A percentile compares a stretch with the other conserved stretches of the same genome.
phyloP scores from a whole-genome alignment of 306 rosid species.

The Benincasa hispida region DNA sequence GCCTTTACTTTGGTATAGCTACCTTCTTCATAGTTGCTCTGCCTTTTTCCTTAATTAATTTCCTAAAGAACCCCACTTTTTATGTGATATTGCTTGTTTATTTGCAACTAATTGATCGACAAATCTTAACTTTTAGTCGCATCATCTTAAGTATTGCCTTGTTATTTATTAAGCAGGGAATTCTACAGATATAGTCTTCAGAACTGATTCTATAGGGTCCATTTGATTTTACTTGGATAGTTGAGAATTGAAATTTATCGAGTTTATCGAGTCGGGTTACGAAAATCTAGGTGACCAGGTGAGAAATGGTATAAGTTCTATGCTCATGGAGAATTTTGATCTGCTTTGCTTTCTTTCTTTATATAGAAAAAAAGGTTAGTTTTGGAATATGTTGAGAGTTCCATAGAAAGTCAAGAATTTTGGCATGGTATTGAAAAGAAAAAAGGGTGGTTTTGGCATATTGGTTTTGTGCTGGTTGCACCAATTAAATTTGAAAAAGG shows the following conservation, averaged over 20 bases:
- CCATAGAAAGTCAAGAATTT: background rate
- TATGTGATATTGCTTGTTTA: slow-evolving; percentile 1
- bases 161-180: background rate
- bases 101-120: background rate
- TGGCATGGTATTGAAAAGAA: background rate
- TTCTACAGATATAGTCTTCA: background rate
- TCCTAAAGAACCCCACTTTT: background rate
- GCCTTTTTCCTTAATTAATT: background rate
- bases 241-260: background rate
- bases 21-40: background rate
- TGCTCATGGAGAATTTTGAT: background rate
- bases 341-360: background rate
- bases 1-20: background rate
- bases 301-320: background rate
- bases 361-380: background rate
- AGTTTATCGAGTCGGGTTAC: background rate
- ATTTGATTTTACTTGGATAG: background rate
- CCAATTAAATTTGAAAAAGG: background rate
- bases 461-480: background rate
- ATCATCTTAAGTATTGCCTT: background rate
- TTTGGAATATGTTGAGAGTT: background rate
- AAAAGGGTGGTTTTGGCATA: background rate
- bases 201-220: background rate
- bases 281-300: background rate
- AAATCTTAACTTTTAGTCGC: background rate